A percentile compares a stretch with the other conserved stretches of the same genome.
These are phyloP conservation scores for Trichaptum fuscoviolaceum DNA, from an alignment of 768 basidiomycete genomes.

Conservation along the genomic window DNA sequence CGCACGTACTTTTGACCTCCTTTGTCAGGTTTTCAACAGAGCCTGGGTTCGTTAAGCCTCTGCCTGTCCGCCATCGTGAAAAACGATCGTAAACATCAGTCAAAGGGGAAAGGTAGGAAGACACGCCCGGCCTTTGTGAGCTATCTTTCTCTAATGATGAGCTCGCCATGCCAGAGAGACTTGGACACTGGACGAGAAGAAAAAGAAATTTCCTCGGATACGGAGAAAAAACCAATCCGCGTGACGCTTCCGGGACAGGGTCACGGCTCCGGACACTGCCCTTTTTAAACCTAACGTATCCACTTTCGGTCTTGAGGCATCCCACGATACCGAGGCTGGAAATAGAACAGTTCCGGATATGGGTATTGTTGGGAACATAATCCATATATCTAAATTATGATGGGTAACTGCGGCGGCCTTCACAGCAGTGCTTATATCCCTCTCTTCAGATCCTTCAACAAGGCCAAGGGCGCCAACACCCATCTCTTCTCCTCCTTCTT, in stretches of 20 bases:
- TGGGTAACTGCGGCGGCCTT: background rate
- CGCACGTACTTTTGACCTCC: constrained; percentile 77
- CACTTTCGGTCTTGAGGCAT: background rate
- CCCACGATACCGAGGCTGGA: background rate
- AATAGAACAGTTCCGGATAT: background rate
- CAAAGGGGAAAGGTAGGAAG: constrained; percentile 42
- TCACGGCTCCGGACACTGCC: background rate
- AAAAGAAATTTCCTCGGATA: background rate
- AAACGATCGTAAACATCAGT: constrained; percentile 66
- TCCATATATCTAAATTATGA: background rate
- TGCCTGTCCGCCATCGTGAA: constrained; percentile 72
- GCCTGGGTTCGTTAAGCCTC: constrained; percentile 88
- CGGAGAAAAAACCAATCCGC: background rate
- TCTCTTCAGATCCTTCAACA: background rate
- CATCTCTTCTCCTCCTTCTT: background rate
- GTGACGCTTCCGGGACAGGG: no score
- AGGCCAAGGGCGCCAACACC: background rate
- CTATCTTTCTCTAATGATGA: background rate
- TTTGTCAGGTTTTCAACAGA: constrained; percentile 88
- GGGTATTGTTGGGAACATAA: background rate
- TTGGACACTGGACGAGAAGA: background rate
- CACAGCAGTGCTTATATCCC: background rate
- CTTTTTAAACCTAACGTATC: background rate
- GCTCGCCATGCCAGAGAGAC: background rate
- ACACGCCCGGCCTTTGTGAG: background rate